These are phyloP conservation scores for Claviceps citrina DNA, from an alignment of 2,329 filamentous ascomycete species.

Conservation along the genomic window DNA sequence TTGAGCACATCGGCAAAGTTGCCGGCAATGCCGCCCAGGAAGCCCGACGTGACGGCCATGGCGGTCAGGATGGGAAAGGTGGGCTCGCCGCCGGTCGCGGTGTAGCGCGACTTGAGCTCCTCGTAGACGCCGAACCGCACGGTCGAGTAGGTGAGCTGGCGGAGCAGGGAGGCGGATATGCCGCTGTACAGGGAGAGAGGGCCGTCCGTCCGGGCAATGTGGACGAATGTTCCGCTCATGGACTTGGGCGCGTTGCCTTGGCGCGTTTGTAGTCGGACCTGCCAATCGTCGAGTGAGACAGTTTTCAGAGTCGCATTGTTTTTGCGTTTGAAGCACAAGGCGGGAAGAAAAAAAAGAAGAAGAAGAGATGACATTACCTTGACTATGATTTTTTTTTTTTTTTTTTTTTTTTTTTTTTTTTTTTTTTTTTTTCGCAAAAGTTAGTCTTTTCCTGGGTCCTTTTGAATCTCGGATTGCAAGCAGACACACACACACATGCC, in stretches of 20 bases:
- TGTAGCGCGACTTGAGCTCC: conserved; percentile 56
- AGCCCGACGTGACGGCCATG: conserved; percentile 70
- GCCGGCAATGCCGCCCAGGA: conserved; percentile 75
- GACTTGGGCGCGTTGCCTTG: conserved; percentile 57
- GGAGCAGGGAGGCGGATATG: conserved; percentile 80
- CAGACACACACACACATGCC: too few species aligned
- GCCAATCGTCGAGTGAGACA: too few species aligned
- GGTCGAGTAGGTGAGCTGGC: conserved; percentile 91
- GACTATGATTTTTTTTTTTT: conserved; percentile 1
- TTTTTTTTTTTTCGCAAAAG: background rate
- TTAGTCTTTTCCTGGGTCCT: background rate
- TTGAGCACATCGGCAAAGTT: conserved; percentile 95
- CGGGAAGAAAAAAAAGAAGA: too few species aligned
- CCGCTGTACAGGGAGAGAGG: conserved; percentile 74
- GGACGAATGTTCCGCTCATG: conserved; percentile 73
- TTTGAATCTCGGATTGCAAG: too few species aligned
- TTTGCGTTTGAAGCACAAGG: too few species aligned
- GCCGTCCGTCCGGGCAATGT: conserved; percentile 65
- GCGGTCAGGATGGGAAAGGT: conserved; percentile 64
- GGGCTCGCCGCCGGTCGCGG: conserved; percentile 40
- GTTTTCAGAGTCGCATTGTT: too few species aligned
- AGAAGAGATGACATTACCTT: conserved; percentile 5
- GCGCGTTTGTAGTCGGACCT: conserved; percentile 83
- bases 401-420: background rate
- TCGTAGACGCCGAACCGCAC: conserved; percentile 96